A percentile compares a stretch with the other conserved stretches of the same genome.
phyloP scores from a whole-genome alignment of 2,329 filamentous ascomycete genomes.

The Venturiaceae sp. region DNA sequence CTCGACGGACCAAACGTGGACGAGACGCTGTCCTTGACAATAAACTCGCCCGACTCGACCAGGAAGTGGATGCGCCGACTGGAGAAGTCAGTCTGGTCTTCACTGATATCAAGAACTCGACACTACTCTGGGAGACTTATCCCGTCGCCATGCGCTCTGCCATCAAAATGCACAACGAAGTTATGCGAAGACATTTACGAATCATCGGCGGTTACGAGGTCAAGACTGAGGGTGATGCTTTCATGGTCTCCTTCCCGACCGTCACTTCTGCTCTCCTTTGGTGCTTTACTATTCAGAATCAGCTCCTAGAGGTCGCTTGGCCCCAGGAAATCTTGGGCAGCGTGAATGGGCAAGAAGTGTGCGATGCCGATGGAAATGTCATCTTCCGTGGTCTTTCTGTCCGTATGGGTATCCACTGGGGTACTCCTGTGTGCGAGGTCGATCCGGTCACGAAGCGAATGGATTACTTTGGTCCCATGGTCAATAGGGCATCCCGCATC shows the following conservation, averaged over 20 bases:
- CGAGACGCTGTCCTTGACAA: slow-evolving; percentile 64
- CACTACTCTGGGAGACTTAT: slow-evolving; percentile 89
- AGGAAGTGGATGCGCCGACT: slow-evolving; percentile 82
- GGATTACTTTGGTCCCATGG: slow-evolving; percentile 99
- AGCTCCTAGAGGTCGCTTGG: slow-evolving; percentile 84
- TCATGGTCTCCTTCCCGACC: slow-evolving; percentile 98
- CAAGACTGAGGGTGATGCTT: slow-evolving; percentile 98
- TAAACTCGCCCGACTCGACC: slow-evolving; percentile 74
- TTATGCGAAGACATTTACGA: slow-evolving; percentile 87
- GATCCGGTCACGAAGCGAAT: slow-evolving; percentile 96
- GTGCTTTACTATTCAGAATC: slow-evolving; percentile 89
- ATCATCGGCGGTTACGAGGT: slow-evolving; percentile 96
- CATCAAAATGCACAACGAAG: slow-evolving; percentile 94
- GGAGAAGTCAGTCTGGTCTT: slow-evolving; percentile 92
- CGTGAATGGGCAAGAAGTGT: slow-evolving; percentile 70
- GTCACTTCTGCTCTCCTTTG: slow-evolving; percentile 89
- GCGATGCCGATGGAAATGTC: slow-evolving; percentile 73
- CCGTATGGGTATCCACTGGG: slow-evolving; percentile 96
- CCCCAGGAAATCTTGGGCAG: slow-evolving; percentile 86
- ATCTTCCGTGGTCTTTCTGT: slow-evolving; percentile 94
- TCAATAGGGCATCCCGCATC: slow-evolving; percentile 92
- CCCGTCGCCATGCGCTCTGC: slow-evolving; percentile 91
- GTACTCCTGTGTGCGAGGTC: slow-evolving; percentile 84
- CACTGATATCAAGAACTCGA: slow-evolving; percentile 98
- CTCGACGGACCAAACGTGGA: slow-evolving; percentile 44